A percentile compares a stretch with the other conserved stretches of the same genome.
phyloP scores from a whole-genome alignment of 148 eudicot species.

The Rhododendron ferrugineum region DNA sequence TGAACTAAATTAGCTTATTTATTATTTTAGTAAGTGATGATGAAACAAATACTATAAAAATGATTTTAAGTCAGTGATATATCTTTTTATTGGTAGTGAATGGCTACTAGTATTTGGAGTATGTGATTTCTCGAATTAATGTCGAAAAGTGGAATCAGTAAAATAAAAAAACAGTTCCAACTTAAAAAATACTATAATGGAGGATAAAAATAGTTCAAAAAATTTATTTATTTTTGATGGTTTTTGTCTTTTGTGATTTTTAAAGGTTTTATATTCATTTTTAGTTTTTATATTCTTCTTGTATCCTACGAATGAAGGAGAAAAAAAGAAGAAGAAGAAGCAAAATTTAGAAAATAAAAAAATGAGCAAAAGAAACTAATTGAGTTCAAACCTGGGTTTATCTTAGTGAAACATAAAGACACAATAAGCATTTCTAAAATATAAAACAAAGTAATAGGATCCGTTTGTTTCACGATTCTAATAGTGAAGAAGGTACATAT shows the following conservation, averaged over 20 bases:
- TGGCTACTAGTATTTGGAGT: no score
- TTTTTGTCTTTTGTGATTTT: not conserved
- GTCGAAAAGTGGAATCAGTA: not conserved
- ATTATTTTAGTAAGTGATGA: not conserved
- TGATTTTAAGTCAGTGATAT: not conserved
- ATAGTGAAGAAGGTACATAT: not conserved
- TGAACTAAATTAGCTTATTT: not conserved
- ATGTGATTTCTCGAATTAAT: not conserved
- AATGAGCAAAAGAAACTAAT: not conserved
- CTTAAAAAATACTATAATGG: no score
- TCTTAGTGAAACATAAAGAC: no score
- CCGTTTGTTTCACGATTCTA: not conserved
- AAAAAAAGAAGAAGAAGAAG: not conserved
- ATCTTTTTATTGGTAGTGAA: no score
- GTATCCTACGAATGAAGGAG: not conserved
- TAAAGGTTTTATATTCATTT: not conserved
- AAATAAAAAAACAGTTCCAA: no score
- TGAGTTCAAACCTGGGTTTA: not conserved
- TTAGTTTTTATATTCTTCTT: not conserved
- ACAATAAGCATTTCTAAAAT: no score
- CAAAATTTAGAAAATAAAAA: not conserved
- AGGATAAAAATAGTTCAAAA: no score
- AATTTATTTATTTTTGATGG: no score
- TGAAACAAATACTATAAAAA: no score
- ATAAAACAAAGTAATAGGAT: no score